Evolutionary conservation across 345 rosid species (phyloP), one percentile per base, ranked within the genome.

Genomic region (Murraya koenigii): DNA sequence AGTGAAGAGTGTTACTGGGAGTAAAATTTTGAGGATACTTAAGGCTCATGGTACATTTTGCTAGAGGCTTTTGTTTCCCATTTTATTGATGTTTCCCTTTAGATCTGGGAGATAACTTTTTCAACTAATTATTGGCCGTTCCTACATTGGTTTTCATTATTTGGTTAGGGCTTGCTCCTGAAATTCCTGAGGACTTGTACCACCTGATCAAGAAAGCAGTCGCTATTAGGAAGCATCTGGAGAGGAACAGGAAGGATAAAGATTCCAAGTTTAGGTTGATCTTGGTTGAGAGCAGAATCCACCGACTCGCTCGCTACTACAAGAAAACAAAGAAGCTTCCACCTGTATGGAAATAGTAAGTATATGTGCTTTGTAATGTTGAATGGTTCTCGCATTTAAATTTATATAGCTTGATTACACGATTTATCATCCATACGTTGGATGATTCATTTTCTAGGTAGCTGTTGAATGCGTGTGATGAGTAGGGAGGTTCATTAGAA

Each of bases 241-340:
- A 94, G 88, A 94, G 98, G 89, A 94, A 93, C 89, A 81, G 98
- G 80, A 94, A 94, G 85, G 98, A 94, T 82, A 94, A 94, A 80
- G 98, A 94, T 61, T 94, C 98, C 80, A 91, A 93, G 75, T 94
- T 94, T 65, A 82, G 98, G 80, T 66, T 94, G 90, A 94, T 91
- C 84, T 89, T 94, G 81, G 98, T 91, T 1, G 97, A 94, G 86
- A 93, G 97, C 87, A 90, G 98, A 82, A 93, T 90, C 74, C 97
- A 94, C 80, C 91, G 97, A 41, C 97, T 90, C 75, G 98, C 98
- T 59, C 97, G 97, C 39, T 93, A 93, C 80, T 94, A 94, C 90
- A 94, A 94, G 93, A 94, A 93, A 87, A 94, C 95, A 36, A 93
- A 90, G 93, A 94, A 93, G 89, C 94, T 94, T 59, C 97, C 97